Percentiles rank a stretch among this genome's conserved stretches.
These are phyloP conservation scores for Mucor saturninus DNA, from an alignment of 371 early-diverging fungal species.

Conservation along the genomic window DNA sequence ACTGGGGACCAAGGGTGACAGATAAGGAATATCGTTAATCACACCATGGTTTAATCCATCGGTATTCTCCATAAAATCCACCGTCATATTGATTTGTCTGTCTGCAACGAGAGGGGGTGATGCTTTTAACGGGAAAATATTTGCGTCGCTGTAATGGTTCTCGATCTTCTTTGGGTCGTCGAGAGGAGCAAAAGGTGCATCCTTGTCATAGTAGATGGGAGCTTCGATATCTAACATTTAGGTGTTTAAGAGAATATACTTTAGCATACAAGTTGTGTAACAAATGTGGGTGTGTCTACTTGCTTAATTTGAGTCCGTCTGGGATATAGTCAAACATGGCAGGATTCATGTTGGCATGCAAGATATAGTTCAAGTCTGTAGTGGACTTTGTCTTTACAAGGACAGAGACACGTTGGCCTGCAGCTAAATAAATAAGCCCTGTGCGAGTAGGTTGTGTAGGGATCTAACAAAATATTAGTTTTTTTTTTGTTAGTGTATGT, in stretches of 20 bases:
- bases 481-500: not conserved
- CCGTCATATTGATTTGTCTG: conserved; percentile 60
- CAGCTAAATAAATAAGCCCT: conserved; percentile 55
- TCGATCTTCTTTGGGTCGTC: conserved; percentile 22
- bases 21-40: conserved; percentile 76
- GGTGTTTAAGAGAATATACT: no score
- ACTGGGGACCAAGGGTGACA: conserved; percentile 67
- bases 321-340: conserved; percentile 77
- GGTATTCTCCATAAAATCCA: conserved; percentile 64
- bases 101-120: conserved; percentile 48
- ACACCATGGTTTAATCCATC: conserved; percentile 81
- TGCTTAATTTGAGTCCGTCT: conserved; percentile 50
- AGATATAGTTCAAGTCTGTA: conserved; percentile 64
- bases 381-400: conserved; percentile 68
- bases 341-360: conserved; percentile 76
- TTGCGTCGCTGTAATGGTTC: conserved; percentile 48
- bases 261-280: not conserved
- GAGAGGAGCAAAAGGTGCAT: conserved; percentile 38
- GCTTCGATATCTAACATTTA: conserved; percentile 49
- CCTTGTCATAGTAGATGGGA: conserved; percentile 56
- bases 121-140: conserved; percentile 42
- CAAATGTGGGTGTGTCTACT: conserved; percentile 6
- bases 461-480: conserved; percentile 13
- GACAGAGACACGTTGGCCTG: conserved; percentile 75
- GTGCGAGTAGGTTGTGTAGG: conserved; percentile 57